phyloP scores from a whole-genome alignment of 768 basidiomycete species.

The Pulveroboletus sp. region DNA sequence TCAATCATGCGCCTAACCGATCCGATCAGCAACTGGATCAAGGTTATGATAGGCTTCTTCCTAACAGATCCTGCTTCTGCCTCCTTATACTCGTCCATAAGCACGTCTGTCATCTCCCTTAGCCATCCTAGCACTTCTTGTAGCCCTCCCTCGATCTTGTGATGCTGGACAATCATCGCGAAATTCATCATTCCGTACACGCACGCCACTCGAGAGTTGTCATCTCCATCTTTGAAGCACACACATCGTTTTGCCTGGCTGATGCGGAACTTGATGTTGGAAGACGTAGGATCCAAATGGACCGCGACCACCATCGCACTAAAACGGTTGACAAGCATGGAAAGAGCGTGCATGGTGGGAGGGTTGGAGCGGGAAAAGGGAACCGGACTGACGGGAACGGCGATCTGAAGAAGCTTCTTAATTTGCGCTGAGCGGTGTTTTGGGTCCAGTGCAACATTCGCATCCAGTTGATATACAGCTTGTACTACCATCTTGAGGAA shows the following conservation, averaged over 20 bases:
- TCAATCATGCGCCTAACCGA: constrained; percentile 52
- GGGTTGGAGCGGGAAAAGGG: constrained; percentile 54
- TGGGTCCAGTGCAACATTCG: constrained; percentile 33
- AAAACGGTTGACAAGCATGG: constrained; percentile 81
- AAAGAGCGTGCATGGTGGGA: constrained; percentile 53
- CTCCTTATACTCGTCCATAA: constrained; percentile 54
- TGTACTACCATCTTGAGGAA: constrained; percentile 81
- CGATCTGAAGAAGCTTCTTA: constrained; percentile 68
- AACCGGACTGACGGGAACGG: constrained; percentile 67
- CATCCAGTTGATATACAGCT: constrained; percentile 36
- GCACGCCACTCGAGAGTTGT: constrained; percentile 60
- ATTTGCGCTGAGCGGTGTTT: constrained; percentile 40
- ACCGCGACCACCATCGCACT: constrained; percentile 67
- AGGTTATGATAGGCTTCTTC: constrained; percentile 31
- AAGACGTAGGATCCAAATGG: constrained; percentile 54
- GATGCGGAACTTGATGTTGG: constrained; percentile 50
- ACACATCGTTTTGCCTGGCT: constrained; percentile 65
- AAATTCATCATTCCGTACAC: constrained; percentile 75
- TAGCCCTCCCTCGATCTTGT: constrained; percentile 41
- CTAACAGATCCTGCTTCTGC: constrained; percentile 21
- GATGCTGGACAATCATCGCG: constrained; percentile 55
- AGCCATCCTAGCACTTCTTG: constrained; percentile 60
- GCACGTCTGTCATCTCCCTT: constrained; percentile 48
- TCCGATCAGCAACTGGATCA: constrained; percentile 53
- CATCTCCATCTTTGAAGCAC: constrained; percentile 60